Evolutionary conservation across 108 stramenopile genomes (phyloP).

Genomic region (Skeletonema marinoi): DNA sequence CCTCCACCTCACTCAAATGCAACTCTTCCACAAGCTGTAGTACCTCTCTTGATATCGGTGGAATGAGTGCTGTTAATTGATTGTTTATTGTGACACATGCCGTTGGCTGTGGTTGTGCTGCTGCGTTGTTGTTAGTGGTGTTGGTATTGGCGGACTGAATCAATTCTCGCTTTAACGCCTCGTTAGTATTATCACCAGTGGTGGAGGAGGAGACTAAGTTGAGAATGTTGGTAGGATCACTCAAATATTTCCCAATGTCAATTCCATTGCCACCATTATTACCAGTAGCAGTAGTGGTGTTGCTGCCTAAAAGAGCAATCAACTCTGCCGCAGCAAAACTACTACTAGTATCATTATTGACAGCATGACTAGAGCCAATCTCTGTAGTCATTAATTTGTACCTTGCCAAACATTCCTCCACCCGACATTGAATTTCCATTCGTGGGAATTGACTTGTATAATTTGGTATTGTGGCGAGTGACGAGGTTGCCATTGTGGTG

Average conservation of each 20-base stretch:
- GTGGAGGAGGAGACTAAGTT: background rate
- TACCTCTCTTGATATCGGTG: slow-evolving; percentile 50
- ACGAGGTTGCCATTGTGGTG: background rate
- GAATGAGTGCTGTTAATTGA: slow-evolving; percentile 43
- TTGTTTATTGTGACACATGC: slow-evolving; percentile 31
- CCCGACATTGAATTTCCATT: slow-evolving; percentile 8
- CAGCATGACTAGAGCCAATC: background rate
- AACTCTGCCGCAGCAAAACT: slow-evolving; percentile 11
- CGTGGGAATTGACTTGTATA: slow-evolving; percentile 48
- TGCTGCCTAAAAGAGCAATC: background rate
- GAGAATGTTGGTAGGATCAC: slow-evolving; percentile 18
- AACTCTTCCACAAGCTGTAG: slow-evolving; percentile 58
- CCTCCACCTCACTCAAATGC: slow-evolving; percentile 54
- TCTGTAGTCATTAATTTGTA: background rate
- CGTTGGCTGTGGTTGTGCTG: no score
- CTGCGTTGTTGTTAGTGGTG: slow-evolving; percentile 15
- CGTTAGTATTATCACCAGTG: background rate
- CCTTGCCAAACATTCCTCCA: background rate
- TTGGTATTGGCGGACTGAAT: background rate
- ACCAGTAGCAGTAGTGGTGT: background rate
- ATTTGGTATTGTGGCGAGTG: slow-evolving; percentile 30
- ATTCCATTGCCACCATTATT: background rate
- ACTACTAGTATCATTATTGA: background rate
- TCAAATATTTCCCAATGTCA: slow-evolving; percentile 6
- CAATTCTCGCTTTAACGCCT: background rate